Evolutionary conservation across 2,329 filamentous ascomycete genomes (phyloP).

Genomic region (Aspergillus oerlinghausenensis): DNA sequence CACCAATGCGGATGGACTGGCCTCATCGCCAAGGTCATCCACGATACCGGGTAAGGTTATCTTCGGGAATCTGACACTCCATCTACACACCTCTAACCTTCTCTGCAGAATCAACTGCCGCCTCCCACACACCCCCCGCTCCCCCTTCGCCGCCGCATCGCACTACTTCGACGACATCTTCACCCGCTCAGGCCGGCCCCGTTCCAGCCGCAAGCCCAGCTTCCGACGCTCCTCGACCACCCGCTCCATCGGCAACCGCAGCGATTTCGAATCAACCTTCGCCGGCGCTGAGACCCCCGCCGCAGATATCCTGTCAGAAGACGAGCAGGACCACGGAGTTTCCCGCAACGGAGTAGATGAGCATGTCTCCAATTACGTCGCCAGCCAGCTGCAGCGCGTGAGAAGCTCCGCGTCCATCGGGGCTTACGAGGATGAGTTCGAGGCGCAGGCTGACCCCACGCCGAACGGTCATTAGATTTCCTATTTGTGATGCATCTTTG

Average conservation of each 20-base stretch:
- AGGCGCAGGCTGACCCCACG: conserved; percentile 49
- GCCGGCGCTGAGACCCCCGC: conserved; percentile 25
- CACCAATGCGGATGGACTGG: conserved; percentile 98
- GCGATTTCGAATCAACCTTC: conserved; percentile 62
- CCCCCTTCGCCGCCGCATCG: conserved; percentile 73
- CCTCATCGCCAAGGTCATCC: conserved; percentile 91
- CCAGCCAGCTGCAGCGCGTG: conserved; percentile 71
- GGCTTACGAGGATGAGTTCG: conserved; percentile 59
- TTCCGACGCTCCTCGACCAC: conserved; percentile 76
- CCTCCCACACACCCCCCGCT: conserved; percentile 87
- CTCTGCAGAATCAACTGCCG: conserved; percentile 71
- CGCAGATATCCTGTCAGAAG: conserved; percentile 36
- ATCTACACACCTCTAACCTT: background rate
- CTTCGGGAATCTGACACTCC: background rate
- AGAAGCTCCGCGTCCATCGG: conserved; percentile 53
- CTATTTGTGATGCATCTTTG: background rate
- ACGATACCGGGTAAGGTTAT: conserved; percentile 80
- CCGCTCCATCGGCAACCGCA: conserved; percentile 77
- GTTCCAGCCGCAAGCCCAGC: conserved; percentile 44
- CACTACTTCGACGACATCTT: conserved; percentile 97
- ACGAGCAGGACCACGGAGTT: conserved; percentile 41
- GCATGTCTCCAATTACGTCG: conserved; percentile 77
- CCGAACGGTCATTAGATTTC: conserved; percentile 21
- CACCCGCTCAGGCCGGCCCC: conserved; percentile 48
- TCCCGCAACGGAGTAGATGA: conserved; percentile 52